These are phyloP conservation scores for Fistulinella prunicolor DNA, from an alignment of 768 basidiomycete species.

Conservation along the genomic window DNA sequence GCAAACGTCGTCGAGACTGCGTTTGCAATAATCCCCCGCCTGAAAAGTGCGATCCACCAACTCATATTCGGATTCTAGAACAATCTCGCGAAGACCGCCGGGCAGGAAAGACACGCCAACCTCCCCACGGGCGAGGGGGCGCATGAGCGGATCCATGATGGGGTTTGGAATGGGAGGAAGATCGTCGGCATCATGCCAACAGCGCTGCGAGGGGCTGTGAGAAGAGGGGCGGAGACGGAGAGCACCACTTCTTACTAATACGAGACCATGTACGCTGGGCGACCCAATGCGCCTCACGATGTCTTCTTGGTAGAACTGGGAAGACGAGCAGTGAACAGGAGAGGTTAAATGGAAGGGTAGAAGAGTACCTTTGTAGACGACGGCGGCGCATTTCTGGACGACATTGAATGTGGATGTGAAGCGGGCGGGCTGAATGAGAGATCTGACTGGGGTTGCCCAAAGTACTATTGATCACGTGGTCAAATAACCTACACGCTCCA, in stretches of 20 bases:
- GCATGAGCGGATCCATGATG: slow-evolving; percentile 66
- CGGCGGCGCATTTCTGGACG: slow-evolving; percentile 18
- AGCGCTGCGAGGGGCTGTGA: slow-evolving; percentile 52
- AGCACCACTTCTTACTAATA: slow-evolving; percentile 49
- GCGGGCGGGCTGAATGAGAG: neutral
- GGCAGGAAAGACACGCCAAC: slow-evolving; percentile 74
- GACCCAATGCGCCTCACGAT: slow-evolving; percentile 49
- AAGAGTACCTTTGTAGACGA: slow-evolving; percentile 34
- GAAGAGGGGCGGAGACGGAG: slow-evolving; percentile 1
- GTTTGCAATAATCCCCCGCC: slow-evolving; percentile 80
- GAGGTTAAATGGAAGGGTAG: neutral
- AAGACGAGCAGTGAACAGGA: neutral
- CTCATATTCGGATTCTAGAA: slow-evolving; percentile 61
- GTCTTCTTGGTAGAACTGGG: slow-evolving; percentile 71
- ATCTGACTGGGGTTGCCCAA: neutral
- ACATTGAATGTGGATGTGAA: slow-evolving; percentile 26
- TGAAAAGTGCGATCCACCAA: slow-evolving; percentile 78
- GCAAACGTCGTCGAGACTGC: slow-evolving; percentile 65
- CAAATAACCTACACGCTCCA: too few relatives aligned
- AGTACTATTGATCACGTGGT: slow-evolving; percentile 20
- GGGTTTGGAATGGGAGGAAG: slow-evolving; percentile 41
- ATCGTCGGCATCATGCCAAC: slow-evolving; percentile 88
- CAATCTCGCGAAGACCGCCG: slow-evolving; percentile 58
- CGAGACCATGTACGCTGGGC: slow-evolving; percentile 51
- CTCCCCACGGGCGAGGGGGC: slow-evolving; percentile 74